phyloP scores from a whole-genome alignment of 192 early-diverging fungal species.

The Jimgerdemannia flammicorona region DNA sequence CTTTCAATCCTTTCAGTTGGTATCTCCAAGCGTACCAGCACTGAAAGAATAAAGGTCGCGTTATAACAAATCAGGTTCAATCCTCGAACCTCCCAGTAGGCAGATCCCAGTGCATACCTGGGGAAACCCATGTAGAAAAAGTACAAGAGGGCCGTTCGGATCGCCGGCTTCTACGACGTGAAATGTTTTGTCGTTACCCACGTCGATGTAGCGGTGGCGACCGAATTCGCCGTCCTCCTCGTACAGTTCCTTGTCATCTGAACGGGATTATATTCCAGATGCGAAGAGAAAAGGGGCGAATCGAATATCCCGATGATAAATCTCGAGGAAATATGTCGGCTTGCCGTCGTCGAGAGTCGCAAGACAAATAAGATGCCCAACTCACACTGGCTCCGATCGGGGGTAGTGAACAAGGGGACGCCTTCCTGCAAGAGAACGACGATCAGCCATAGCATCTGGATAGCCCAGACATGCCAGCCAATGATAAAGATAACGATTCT shows the following conservation, averaged over 20 bases:
- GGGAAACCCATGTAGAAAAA: slow-evolving; percentile 24
- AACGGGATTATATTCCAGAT: neutral
- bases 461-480: no score
- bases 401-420: neutral
- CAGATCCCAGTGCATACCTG: slow-evolving; percentile 1
- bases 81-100: no score
- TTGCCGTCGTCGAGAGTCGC: no score
- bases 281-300: neutral
- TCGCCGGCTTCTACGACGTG: slow-evolving; percentile 18
- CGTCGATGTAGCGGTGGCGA: slow-evolving; percentile 7
- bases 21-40: slow-evolving; percentile 20
- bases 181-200: slow-evolving; percentile 15
- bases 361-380: neutral
- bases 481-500: no score
- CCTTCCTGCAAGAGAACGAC: neutral
- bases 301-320: neutral
- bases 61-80: no score
- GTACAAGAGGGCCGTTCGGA: slow-evolving; percentile 10
- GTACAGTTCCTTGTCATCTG: slow-evolving; percentile 11
- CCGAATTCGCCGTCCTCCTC: slow-evolving; percentile 11
- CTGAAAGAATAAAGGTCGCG: neutral
- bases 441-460: neutral
- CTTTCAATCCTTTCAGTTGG: slow-evolving; percentile 13
- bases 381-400: neutral
- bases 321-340: neutral